Base-by-base conservation (phyloP, 202 grass and related monocot genomes). In the Eragrostis tef region DNA sequence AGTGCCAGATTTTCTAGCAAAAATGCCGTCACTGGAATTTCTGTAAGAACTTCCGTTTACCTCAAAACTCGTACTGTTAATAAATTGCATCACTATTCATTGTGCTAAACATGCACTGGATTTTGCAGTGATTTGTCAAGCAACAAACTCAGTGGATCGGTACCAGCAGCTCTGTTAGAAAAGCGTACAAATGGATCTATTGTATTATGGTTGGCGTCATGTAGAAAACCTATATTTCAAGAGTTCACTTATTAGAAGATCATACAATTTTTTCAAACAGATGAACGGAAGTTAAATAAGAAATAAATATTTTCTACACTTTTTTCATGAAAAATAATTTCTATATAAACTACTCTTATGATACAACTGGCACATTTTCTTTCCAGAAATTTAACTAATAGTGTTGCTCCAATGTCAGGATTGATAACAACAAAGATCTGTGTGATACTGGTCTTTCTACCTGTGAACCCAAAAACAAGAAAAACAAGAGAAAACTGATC, bases 351-450 rank as follows among this genome's bases (percentile, higher is more conserved):
- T 39, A 39, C 34, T 39, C 6, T 2, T 39, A 39, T 39, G 34
- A 39, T 39, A 39, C 34, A 39, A 39, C 34, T 39, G 34, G 34
- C 34, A 5, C 34, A 3, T 39, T 39, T 39, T 39, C 34, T 39
- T 39, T 39, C 34, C 2, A 2, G 6, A 39, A 5, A 39, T 39
- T 39, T 39, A 5, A 39, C 34, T 39, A 39, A 39, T 39, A 39
- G 5, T 39, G 34, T 21, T 5, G 34, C 6, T 73, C 19, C 71
- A 4, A 79, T 79, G 20, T n/a, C 54, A 97, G 93, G 84, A 82
- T 75, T 63, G 81, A 16, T n/a, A 78, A 89, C n/a, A 97, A 93
- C 47, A 41, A 62, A 57, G 57, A 92, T 85, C 50, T 95, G 7
- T 92, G 90, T 46, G 67, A 59, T 9, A 39, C 82, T 34, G 76